Base-by-base conservation (phyloP, 306 rosid species). In the Rubus idaeus region DNA sequence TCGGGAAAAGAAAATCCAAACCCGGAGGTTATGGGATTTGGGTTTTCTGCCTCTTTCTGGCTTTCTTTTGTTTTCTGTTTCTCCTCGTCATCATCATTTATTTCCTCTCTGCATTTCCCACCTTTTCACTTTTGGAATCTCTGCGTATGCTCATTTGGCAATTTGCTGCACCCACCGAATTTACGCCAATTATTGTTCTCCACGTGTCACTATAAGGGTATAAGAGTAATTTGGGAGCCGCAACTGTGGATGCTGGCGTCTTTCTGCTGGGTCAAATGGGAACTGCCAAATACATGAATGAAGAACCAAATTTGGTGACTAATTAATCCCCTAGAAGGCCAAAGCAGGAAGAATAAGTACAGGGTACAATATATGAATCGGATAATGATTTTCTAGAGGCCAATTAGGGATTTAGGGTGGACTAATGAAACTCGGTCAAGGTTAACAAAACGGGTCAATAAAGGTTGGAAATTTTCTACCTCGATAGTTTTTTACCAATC, bases 1-100 rank as follows among this genome's bases (percentile, higher is more conserved):
- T 66, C 44, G 78, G 71, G 77, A 60, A 70, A 60, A 7, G 37
- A 68, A 45, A 70, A 60, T 57, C 30, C 13, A 17, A 21, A 75
- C 12, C 45, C 47, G 56, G 60, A 55, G 71, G 30, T 49, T 55
- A 13, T 21, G 4, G 72, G 69, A 58, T 75, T 21, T 50, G 60
- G 67, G 58, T 40, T 52, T 35, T 47, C 7, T 42, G 35, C 18
- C 75, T 26, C 4, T n/a, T 17, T 21, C 3, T 23, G n/a, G 16
- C 30, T 10, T 60, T 37, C 63, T 11, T 45, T 23, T 35, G 16
- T 18, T 6, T 10, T 35, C 45, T 35, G 46, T 52, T 50, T 44
- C 45, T 60, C 47, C 70, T 50, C 23, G 9, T 8, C 49, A 37
- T 13, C 35, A 42, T 14, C 77, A 8, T 35, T 50, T 23, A 26